phyloP scores from a whole-genome alignment of 139 green algal genomes.

The Mesostigma viride region DNA sequence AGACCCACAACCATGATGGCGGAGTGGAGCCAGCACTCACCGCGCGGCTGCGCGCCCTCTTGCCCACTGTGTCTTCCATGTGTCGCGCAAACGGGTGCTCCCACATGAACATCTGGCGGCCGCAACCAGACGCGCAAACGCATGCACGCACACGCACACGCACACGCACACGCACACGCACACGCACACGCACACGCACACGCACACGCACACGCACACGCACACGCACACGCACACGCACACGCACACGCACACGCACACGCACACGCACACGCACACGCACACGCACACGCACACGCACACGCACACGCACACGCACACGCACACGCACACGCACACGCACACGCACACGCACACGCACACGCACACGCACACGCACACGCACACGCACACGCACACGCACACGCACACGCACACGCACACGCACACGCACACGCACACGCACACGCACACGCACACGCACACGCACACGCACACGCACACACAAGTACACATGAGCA shows the following conservation, averaged over 20 bases:
- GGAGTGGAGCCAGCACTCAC: too few relatives aligned
- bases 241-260: constrained; percentile 5
- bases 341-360: constrained; percentile 7
- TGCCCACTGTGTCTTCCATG: too few relatives aligned
- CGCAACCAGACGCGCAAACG: not conserved
- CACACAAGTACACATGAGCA: too few relatives aligned
- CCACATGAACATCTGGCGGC: too few relatives aligned
- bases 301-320: constrained; percentile 5
- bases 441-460: constrained; percentile 6
- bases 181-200: constrained; percentile 5
- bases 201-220: constrained; percentile 6
- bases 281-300: constrained; percentile 7
- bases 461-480: constrained; percentile 7
- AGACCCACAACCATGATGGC: too few relatives aligned
- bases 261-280: constrained; percentile 6
- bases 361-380: constrained; percentile 5
- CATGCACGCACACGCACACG: not conserved
- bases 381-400: constrained; percentile 6
- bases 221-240: constrained; percentile 7
- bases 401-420: constrained; percentile 7
- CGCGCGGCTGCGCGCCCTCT: too few relatives aligned
- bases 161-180: constrained; percentile 7
- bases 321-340: constrained; percentile 6
- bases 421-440: constrained; percentile 5
- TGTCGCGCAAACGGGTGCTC: too few relatives aligned